Conservation (phyloP, 169 alveolate species). For the Babesia ovis region DNA sequence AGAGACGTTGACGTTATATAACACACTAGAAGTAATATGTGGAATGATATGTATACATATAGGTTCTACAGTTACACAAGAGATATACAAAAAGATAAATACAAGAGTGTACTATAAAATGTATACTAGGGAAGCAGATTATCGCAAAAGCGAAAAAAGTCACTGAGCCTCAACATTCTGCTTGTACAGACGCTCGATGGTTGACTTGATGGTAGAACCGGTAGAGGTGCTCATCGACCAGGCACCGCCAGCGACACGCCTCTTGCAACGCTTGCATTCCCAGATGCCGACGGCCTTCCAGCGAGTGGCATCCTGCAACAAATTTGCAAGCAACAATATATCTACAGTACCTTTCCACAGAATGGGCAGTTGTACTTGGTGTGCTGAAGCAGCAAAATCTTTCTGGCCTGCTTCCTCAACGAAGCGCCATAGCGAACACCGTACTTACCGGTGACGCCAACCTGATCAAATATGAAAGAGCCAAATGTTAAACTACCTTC, state of each 20-base stretch:
- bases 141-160: conserved; percentile 7
- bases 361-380: conserved; percentile 93
- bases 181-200: conserved; percentile 74
- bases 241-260: conserved; percentile 96
- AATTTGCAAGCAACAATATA: not conserved
- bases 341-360: conserved; percentile 90
- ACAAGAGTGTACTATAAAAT: not conserved
- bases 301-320: conserved; percentile 84
- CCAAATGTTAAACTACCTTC: conserved; percentile 29
- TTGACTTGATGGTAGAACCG: conserved; percentile 92
- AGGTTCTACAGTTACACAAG: too few species aligned
- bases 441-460: conserved; percentile 97
- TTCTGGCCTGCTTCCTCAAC: conserved; percentile 94
- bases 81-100: too few species aligned
- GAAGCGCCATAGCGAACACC: conserved; percentile 99
- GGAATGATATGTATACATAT: too few species aligned
- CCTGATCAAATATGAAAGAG: conserved; percentile 72
- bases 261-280: conserved; percentile 94
- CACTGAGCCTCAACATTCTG: conserved; percentile 77
- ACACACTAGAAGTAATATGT: too few species aligned
- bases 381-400: conserved; percentile 92
- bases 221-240: conserved; percentile 95
- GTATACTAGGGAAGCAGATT: not conserved
- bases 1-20: too few species aligned
- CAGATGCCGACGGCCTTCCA: conserved; percentile 96